Percentiles rank a stretch among this genome's conserved stretches.
phyloP scores from a whole-genome alignment of 2,329 filamentous ascomycete genomes.

The Salinomyces thailandicus region DNA sequence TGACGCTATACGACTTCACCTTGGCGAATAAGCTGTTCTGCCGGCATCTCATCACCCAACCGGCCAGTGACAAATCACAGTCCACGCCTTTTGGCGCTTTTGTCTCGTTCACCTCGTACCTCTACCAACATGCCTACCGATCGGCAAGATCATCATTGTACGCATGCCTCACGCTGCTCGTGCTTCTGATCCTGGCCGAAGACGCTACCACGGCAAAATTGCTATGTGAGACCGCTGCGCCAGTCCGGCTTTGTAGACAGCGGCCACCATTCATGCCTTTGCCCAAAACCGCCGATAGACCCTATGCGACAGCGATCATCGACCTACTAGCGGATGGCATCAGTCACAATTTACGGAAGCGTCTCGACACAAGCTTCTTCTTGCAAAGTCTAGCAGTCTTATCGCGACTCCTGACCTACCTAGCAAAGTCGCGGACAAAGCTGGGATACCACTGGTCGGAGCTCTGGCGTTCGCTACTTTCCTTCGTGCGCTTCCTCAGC shows the following conservation, averaged over 20 bases:
- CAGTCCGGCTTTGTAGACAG: conserved; percentile 79
- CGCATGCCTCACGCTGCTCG: conserved; percentile 73
- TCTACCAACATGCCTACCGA: conserved; percentile 85
- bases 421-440: conserved; percentile 71
- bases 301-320: conserved; percentile 64
- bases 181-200: conserved; percentile 76
- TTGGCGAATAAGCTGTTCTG: conserved; percentile 94
- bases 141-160: conserved; percentile 70
- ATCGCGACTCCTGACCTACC: conserved; percentile 69
- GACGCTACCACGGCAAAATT: conserved; percentile 72
- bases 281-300: conserved; percentile 55
- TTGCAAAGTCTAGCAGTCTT: conserved; percentile 69
- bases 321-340: conserved; percentile 85
- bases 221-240: conserved; percentile 65
- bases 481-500: conserved; percentile 80
- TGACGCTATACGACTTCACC: conserved; percentile 85
- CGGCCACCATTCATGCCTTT: conserved; percentile 74
- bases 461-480: conserved; percentile 79
- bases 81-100: conserved; percentile 61
- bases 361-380: conserved; percentile 66
- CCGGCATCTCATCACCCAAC: conserved; percentile 59
- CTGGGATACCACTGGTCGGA: conserved; percentile 90
- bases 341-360: conserved; percentile 82
- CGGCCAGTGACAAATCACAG: conserved; percentile 12
- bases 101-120: conserved; percentile 81